Evolutionary conservation across 2,329 filamentous ascomycete species (phyloP).

Genomic region (Rhinocladiella mackenziei): DNA sequence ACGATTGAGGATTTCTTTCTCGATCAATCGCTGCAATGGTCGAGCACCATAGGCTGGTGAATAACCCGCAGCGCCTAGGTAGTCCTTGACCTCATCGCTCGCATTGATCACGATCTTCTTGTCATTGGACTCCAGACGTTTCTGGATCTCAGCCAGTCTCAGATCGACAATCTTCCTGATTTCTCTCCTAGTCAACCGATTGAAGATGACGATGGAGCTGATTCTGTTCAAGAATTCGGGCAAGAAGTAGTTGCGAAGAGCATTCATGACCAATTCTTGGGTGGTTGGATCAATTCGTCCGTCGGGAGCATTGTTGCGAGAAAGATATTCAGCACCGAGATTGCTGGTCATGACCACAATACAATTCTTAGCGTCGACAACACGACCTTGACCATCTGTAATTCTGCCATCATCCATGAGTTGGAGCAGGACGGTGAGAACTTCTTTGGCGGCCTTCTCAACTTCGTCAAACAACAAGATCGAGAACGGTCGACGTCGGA

Average conservation of each 20-base stretch:
- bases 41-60: slow-evolving; percentile 92
- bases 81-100: slow-evolving; percentile 82
- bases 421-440: slow-evolving; percentile 94
- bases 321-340: slow-evolving; percentile 88
- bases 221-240: slow-evolving; percentile 99
- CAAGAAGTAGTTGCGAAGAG: slow-evolving; percentile 91
- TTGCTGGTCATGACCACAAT: slow-evolving; percentile 99
- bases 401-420: slow-evolving; percentile 99
- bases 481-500: slow-evolving; percentile 92
- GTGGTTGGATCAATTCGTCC: slow-evolving; percentile 83
- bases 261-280: slow-evolving; percentile 81
- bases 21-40: slow-evolving; percentile 82
- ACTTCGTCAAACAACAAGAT: slow-evolving; percentile 97
- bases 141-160: slow-evolving; percentile 82
- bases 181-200: slow-evolving; percentile 81
- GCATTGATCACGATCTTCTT: slow-evolving; percentile 83
- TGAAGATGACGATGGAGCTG: slow-evolving; percentile 95
- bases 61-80: slow-evolving; percentile 86
- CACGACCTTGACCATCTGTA: slow-evolving; percentile 92
- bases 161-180: slow-evolving; percentile 96
- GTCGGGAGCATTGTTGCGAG: slow-evolving; percentile 70
- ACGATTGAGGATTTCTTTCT: slow-evolving; percentile 93
- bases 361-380: slow-evolving; percentile 94
- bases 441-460: slow-evolving; percentile 97
- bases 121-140: slow-evolving; percentile 77